Evolutionary conservation across 306 rosid genomes (phyloP).

Genomic region (Dryas drummondii): DNA sequence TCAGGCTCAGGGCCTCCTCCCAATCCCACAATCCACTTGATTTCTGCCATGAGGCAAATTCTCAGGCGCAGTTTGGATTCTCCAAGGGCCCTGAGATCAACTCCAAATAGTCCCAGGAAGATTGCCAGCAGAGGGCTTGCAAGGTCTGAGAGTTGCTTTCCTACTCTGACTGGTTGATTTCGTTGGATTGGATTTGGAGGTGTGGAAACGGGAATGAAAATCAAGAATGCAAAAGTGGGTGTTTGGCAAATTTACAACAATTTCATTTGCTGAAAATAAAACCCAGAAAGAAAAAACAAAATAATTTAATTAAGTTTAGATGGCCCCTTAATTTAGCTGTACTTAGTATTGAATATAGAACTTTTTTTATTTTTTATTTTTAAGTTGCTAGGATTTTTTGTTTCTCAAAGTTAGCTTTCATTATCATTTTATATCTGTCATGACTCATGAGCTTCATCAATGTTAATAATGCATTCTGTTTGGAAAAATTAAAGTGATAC

Average conservation of each 20-base stretch:
- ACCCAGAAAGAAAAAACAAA: slow-evolving; percentile 23
- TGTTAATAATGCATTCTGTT: not conserved
- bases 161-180: slow-evolving; percentile 60
- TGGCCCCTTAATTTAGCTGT: slow-evolving; percentile 11
- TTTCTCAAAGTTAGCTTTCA: not conserved
- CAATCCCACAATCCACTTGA: slow-evolving; percentile 70
- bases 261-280: slow-evolving; percentile 35
- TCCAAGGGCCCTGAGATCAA: slow-evolving; percentile 59
- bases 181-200: not conserved
- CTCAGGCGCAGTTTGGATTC: slow-evolving; percentile 77
- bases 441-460: not conserved
- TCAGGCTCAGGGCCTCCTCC: slow-evolving; percentile 72
- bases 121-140: slow-evolving; percentile 43
- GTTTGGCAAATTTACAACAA: slow-evolving; percentile 16
- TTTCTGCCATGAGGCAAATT: slow-evolving; percentile 85
- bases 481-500: not conserved
- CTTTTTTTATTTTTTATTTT: slow-evolving; percentile 15
- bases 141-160: slow-evolving; percentile 69
- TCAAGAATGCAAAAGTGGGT: slow-evolving; percentile 5
- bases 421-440: not conserved
- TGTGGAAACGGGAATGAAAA: slow-evolving; percentile 10
- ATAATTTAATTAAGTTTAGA: slow-evolving; percentile 12
- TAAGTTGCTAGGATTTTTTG: slow-evolving; percentile 19
- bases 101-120: slow-evolving; percentile 57
- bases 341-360: slow-evolving; percentile 32